These are phyloP conservation scores for Coemansia sp. DNA, from an alignment of 192 early-diverging fungal species.

Conservation along the genomic window DNA sequence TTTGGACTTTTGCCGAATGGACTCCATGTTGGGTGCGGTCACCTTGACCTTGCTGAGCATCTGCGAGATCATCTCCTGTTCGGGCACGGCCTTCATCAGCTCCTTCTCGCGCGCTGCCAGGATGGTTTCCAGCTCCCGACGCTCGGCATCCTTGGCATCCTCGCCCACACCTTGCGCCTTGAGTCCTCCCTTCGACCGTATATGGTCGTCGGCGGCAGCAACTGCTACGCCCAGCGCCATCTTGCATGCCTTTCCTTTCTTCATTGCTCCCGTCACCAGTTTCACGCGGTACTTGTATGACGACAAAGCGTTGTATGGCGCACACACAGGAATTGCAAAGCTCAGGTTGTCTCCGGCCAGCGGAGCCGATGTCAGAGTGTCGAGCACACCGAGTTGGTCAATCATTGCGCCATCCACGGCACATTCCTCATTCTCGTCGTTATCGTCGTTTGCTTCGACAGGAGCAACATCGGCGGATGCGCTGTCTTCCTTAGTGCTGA, in stretches of 20 bases:
- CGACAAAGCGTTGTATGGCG: constrained; percentile 82
- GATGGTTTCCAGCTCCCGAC: constrained; percentile 32
- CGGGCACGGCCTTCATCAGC: constrained; percentile 81
- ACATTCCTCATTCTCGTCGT: constrained; percentile 41
- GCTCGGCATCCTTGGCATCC: constrained; percentile 37
- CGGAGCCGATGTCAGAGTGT: constrained; percentile 81
- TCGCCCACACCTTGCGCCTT: neutral
- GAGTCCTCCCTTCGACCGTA: constrained; percentile 12
- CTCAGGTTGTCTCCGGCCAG: constrained; percentile 75
- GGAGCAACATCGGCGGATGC: neutral
- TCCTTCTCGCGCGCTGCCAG: constrained; percentile 67
- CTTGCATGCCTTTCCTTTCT: constrained; percentile 87
- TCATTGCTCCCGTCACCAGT: constrained; percentile 84
- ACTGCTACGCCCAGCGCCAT: constrained; percentile 53
- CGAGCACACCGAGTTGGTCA: constrained; percentile 65
- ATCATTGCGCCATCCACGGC: constrained; percentile 33
- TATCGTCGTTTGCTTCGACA: neutral
- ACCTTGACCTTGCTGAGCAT: constrained; percentile 91
- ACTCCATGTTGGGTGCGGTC: constrained; percentile 73
- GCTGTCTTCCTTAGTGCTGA: constrained; percentile 6
- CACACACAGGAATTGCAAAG: constrained; percentile 91
- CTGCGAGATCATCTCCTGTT: constrained; percentile 76
- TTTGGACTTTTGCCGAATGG: constrained; percentile 60
- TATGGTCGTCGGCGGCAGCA: constrained; percentile 36
- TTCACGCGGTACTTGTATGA: constrained; percentile 96